Evolutionary conservation across 345 rosid species (phyloP), one percentile per base, ranked within the genome.

Genomic region (Punica granatum): DNA sequence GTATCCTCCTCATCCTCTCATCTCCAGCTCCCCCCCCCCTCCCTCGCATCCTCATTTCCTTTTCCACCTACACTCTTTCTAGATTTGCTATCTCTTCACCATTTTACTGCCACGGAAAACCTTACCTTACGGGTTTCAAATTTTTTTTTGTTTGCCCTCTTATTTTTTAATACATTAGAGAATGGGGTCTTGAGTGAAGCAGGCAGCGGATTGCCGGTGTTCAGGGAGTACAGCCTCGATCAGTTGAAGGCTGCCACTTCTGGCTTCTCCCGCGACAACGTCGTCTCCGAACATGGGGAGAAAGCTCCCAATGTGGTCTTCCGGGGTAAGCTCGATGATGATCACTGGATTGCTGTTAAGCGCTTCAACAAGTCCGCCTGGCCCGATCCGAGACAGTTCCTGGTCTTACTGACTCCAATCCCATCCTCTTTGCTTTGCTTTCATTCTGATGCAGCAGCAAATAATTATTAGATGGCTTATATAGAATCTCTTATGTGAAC

Each of bases 351-450:
- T 41, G 85, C 85, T 15, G 74, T 82, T 60, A 82, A 82, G 36
- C 81, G 85, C 18, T 82, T 72, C 42, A 72, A 79, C 74, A 66
- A 75, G 63, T 30, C 59, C 13, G 79, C 85, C 12, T 82, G 85
- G 85, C 85, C 85, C 18, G 85, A 82, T 72, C 67, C 83, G 60
- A 79, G 83, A 63, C 80, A 79, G 54, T 82, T 82, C 67, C 78
- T 78, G 32, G 85, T 81, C 39, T 48, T 88, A 8, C 58, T 51
- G 28, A 6, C 9, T 23, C 79, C 49, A 62, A n/a, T n/a, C n/a
- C n/a, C n/a, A n/a, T n/a, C n/a, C n/a, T n/a, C n/a, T n/a, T n/a
- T n/a, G n/a, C n/a, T n/a, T n/a, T n/a, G 7, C 23, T 32, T 33
- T 32, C 64, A 15, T 60, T 60, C 12, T 9, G 63, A 15, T 13